Evolutionary conservation across 305 asterid genomes (phyloP), one percentile per base, ranked within the genome.

Genomic region (Withania somnifera): DNA sequence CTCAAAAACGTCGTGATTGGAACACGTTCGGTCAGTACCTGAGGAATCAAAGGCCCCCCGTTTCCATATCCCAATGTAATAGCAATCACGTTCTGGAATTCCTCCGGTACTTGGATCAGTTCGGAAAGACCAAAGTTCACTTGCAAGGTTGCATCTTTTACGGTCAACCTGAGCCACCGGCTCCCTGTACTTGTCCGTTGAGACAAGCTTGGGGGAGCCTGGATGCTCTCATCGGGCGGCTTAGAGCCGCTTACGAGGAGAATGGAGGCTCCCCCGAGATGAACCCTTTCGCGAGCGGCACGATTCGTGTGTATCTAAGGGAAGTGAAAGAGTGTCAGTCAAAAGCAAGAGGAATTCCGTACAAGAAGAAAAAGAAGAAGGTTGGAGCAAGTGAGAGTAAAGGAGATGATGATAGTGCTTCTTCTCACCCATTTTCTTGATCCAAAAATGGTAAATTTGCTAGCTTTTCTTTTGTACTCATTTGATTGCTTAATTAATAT

Each of bases 81-180:
- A 66, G 85, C 77, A 54, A 9, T 15, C 85, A 83, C 45, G 85
- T 83, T 7, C n/a, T 83, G 3, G 85, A 83, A 32, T 83, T 83
- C 20, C 77, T 83, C 10, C 15, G 82, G 28, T 83, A 83, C 45
- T 54, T 83, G 1, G 85, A 83, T 56, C 85, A 83, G 67, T 83
- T 83, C 28, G 85, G 85, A 7, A 83, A 82, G 51, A 82, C 84
- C 40, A 82, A 82, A 52, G 84, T 82, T 57, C 84, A 82, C 81
- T 73, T 73, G 22, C 82, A 61, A 76, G 82, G 82, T 28, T 83
- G 85, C 9, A 61, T 66, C 52, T 83, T 76, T n/a, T 83, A 45
- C 38, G 85, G 85, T 24, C 85, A 83, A 14, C 85, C 85, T 1
- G 78, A 83, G 28, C 85, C 85, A 0, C 85, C 85, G 5, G 85